Base-by-base conservation (phyloP, 352 stramenopile species). In the Phytophthora chlamydospora region DNA sequence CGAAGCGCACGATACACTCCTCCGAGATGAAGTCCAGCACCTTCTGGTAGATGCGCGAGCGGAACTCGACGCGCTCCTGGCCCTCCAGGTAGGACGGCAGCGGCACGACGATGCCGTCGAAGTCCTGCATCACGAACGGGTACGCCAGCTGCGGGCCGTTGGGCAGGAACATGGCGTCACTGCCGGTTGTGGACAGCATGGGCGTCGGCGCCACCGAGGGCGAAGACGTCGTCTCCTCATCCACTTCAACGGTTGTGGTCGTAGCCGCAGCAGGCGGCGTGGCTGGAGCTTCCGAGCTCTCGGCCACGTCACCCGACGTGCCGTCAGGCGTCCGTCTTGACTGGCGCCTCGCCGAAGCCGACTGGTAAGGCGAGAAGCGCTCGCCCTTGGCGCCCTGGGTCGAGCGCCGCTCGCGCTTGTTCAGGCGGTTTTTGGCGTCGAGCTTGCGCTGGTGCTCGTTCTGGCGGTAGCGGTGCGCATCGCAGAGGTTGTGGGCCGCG, bases 391-490 rank as follows among this genome's bases (percentile, higher is more conserved):
- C 0, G 24, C 11, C 14, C 40, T 51, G 38, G 58, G 32, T 4
- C 0, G 38, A 33, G 17, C 71, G 73, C 53, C 83, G 87, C 55
- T 89, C 81, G 60, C 76, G 85, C 56, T 88, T 87, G 48, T 83
- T 62, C 34, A 75, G 62, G 41, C 86, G 86, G 60, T 92, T 89
- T 69, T 95, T 95, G 52, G 79, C 80, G 63, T 95, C 86, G 19
- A 95, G 80, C 65, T 93, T 93, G 70, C 86, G 86, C 78, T 95
- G 86, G 69, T 95, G 85, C 64, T 90, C 71, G 60, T 95, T 95
- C 73, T 95, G 86, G 35, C 81, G 78, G 60, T 78, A 81, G 44
- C 86, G 84, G 65, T 95, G 86, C 53, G 90, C 83, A 53, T 95
- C 80, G 61, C 86, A 95, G 55, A 95, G 81, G 68, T 93, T 95